Evolutionary conservation across 495 filamentous ascomycete genomes (phyloP).

Genomic region (Penicillium cinerascens): DNA sequence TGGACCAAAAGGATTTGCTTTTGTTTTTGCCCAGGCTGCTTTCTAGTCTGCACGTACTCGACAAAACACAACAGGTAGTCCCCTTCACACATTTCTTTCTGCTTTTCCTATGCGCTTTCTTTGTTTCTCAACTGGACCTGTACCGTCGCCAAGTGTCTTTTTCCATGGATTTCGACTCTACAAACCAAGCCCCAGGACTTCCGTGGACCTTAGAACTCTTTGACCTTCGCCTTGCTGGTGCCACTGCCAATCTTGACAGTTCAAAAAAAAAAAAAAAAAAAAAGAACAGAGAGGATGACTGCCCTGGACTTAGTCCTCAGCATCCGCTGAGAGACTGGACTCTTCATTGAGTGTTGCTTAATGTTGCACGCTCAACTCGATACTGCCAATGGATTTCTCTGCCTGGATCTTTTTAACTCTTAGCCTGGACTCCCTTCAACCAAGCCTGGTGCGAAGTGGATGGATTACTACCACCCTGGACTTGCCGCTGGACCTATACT

Average conservation of each 20-base stretch:
- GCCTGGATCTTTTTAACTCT: conserved; percentile 20
- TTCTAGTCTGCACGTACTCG: conserved; percentile 29
- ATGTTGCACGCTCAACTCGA: conserved; percentile 41
- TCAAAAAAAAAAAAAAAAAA: conserved; percentile 24
- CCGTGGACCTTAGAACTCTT: conserved; percentile 17
- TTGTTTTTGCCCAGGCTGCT: conserved; percentile 35
- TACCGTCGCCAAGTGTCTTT: conserved; percentile 9
- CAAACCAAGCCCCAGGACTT: conserved; percentile 3
- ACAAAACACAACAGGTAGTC: conserved; percentile 46
- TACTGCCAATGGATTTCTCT: conserved; percentile 11
- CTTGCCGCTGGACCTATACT: conserved; percentile 13
- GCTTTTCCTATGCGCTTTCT: conserved; percentile 21
- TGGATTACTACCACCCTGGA: conserved; percentile 21
- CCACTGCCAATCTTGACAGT: conserved; percentile 22
- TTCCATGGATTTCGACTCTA: conserved; percentile 19
- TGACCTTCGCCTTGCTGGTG: conserved; percentile 13
- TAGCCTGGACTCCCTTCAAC: conserved; percentile 17
- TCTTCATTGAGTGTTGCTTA: conserved; percentile 42
- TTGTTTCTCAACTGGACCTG: conserved; percentile 25
- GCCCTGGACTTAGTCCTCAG: conserved; percentile 25
- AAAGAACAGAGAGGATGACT: too few species aligned
- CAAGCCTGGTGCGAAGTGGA: conserved; percentile 32
- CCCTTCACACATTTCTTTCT: conserved; percentile 35
- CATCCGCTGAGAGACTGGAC: conserved; percentile 40
- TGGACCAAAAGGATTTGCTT: conserved; percentile 38